Evolutionary conservation across 345 rosid species (phyloP).

Genomic region (Eucalyptus regnans): DNA sequence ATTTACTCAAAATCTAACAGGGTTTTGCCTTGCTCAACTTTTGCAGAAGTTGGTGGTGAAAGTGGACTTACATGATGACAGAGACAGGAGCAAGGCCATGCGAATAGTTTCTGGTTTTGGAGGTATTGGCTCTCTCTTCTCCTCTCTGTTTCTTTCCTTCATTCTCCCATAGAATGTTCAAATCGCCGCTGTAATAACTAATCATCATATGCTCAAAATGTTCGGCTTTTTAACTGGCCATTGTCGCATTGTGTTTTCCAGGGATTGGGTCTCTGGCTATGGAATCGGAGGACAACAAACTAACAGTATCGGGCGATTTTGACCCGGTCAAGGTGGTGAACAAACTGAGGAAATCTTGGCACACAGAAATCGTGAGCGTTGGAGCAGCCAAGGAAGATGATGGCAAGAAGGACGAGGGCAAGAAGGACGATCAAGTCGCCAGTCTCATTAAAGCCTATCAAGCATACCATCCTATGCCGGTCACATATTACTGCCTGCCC

Average conservation of each 20-base stretch:
- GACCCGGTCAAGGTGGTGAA: background rate
- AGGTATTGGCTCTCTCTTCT: background rate
- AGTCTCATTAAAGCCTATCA: background rate
- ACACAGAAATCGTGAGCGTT: background rate
- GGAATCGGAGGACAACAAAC: background rate
- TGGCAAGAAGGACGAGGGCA: background rate
- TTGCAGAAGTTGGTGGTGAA: background rate
- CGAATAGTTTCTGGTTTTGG: background rate
- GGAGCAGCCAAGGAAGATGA: background rate
- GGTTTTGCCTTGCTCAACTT: background rate
- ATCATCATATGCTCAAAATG: background rate
- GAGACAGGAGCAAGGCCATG: conserved; percentile 1
- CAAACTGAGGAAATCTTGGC: background rate
- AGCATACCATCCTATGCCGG: background rate
- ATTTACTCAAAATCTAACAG: background rate
- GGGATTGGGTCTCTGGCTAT: background rate
- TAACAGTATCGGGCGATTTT: background rate
- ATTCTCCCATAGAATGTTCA: background rate
- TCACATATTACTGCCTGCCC: background rate
- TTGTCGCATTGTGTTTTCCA: background rate
- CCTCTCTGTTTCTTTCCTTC: too few relatives aligned
- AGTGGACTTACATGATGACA: background rate
- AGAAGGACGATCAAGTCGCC: background rate
- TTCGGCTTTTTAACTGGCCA: background rate
- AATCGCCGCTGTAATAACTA: background rate